Percentiles rank a stretch among this genome's conserved stretches.
phyloP scores from a whole-genome alignment of 768 basidiomycete genomes.

The Rossbeevera mucosa region DNA sequence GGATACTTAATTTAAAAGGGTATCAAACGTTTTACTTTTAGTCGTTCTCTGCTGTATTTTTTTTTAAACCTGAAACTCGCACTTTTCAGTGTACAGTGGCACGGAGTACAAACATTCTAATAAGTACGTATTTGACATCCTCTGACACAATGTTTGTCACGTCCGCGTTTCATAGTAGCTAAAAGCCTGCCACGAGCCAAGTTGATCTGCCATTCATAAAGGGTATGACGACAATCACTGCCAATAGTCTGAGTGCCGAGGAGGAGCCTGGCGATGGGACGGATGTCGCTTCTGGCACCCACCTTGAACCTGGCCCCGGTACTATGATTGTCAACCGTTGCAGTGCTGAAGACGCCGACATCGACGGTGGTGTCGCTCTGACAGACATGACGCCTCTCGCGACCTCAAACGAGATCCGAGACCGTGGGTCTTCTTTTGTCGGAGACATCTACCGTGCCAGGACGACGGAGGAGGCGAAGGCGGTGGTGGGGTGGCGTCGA shows the following conservation, averaged over 20 bases:
- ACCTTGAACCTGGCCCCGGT: too few relatives aligned
- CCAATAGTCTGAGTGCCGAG: background rate
- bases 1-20: background rate
- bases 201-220: background rate
- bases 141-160: background rate
- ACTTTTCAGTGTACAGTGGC: background rate
- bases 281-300: background rate
- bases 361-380: background rate
- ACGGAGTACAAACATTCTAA: background rate
- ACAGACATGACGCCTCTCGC: conserved; percentile 10
- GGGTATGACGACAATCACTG: background rate
- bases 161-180: background rate
- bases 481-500: conserved; percentile 27
- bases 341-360: background rate
- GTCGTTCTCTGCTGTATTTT: background rate
- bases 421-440: conserved; percentile 69
- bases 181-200: background rate
- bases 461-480: conserved; percentile 47
- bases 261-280: background rate
- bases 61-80: background rate
- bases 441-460: conserved; percentile 57
- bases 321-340: background rate
- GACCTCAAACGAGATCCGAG: conserved; percentile 70
- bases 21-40: background rate
- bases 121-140: background rate